phyloP scores from a whole-genome alignment of 768 basidiomycete species.

The Suillus spraguei region DNA sequence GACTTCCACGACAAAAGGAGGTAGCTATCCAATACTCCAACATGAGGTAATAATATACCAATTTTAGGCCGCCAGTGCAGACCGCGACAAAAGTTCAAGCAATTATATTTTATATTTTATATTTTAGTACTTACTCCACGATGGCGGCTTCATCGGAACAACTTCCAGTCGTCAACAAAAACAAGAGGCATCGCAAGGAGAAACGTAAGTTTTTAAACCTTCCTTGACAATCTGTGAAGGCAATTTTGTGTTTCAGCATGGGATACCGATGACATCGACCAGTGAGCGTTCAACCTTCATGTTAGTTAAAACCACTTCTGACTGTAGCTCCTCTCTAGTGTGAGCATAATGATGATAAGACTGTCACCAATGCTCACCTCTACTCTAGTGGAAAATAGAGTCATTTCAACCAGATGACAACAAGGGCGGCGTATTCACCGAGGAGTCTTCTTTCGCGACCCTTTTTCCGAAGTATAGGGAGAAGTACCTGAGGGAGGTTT shows the following conservation, averaged over 20 bases:
- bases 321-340: constrained; percentile 37
- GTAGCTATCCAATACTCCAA: too few species aligned
- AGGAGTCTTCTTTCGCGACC: constrained; percentile 98
- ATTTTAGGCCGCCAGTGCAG: too few species aligned
- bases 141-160: constrained; percentile 37
- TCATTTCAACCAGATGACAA: constrained; percentile 76
- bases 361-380: constrained; percentile 17
- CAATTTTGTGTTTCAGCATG: constrained; percentile 63
- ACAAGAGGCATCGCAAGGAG: constrained; percentile 89
- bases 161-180: constrained; percentile 64
- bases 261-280: constrained; percentile 99
- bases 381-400: constrained; percentile 82
- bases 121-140: background rate
- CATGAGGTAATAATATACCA: too few species aligned
- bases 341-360: constrained; percentile 31
- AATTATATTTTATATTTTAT: background rate
- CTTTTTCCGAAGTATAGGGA: constrained; percentile 99
- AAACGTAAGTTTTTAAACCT: constrained; percentile 68
- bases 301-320: constrained; percentile 9
- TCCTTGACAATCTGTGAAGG: background rate
- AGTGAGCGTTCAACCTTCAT: constrained; percentile 58
- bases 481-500: constrained; percentile 92
- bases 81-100: background rate
- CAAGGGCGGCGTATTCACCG: constrained; percentile 81
- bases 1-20: background rate